Base-by-base conservation (phyloP, 768 basidiomycete species). In the Phanerochaete sordida region DNA sequence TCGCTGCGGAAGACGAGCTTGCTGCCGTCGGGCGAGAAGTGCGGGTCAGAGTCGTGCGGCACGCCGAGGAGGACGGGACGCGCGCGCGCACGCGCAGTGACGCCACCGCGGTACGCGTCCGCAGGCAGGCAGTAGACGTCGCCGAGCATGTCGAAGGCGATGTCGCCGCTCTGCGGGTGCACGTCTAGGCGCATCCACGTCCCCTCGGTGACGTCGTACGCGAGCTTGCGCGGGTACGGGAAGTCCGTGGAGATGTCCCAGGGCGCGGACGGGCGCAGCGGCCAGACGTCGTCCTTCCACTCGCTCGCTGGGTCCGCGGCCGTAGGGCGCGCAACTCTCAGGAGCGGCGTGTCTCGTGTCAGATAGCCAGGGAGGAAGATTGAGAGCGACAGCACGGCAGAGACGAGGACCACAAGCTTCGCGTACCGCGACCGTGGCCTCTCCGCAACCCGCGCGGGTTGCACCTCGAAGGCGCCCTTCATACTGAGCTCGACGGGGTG, bases 241-340 rank as follows among this genome's bases (percentile, higher is more conserved):
- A 64, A 82, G 73, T 90, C 85, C 23, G 87, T 88, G 23, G 88
- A 89, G 61, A 90, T 90, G 66, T 90, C 88, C 87, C 87, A 91
- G 7, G 72, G 63, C 21, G 75, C 80, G 58, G 78, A 82, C 28
- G 76, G 73, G 33, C 86, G 86, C 26, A 87, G 70, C 23, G 88
- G 88, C 76, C 83, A 91, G 27, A 84, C 67, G 60, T 89, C 72
- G 59, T 82, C 81, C 65, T 75, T 74, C 76, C 81, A 81, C 24
- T 75, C 72, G 45, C 72, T 73, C 28, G 76, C 75, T 6, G 76
- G 77, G 48, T 77, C 70, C 7, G 26, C 56, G 16, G 15, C 16
- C 27, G n/a, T 26, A 11, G 48, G 45, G 16, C n/a, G 4, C 33
- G 31, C 21, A 2, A 28, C 31, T 8, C 12, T 12, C 2, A 21